Evolutionary conservation across 495 filamentous ascomycete species (phyloP), one percentile per base, ranked within the genome.

Genomic region (Xylaria venustula): DNA sequence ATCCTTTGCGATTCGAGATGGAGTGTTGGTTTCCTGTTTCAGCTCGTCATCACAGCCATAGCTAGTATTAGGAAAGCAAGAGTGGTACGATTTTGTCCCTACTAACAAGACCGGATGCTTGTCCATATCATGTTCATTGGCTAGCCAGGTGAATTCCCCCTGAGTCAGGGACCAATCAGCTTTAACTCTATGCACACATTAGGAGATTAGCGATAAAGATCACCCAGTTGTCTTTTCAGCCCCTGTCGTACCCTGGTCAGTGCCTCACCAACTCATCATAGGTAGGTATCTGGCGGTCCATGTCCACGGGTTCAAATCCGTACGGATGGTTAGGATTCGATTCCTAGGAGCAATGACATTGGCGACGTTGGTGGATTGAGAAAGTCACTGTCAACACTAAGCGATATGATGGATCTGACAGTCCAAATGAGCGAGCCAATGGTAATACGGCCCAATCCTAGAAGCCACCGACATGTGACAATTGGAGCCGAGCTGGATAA

Each of bases 151-250:
- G 37, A 23, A 44, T 19, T 45, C 22, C 17, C 25, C 44, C 55
- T 41, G 34, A 11, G 9, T 23, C 32, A 12, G 30, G 2, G 20
- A 15, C 55, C 55, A 58, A 58, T 58, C 55, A 58, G 30, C 44
- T 7, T 9, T 15, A 7, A 49, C 32, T 7, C 8, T 12, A 49
- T 9, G 34, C 42, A 58, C 55, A 49, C 23, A 40, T 48, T 58
- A 36, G 45, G 45, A 40, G 26, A 57, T 56, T 56, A 23, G 41
- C 41, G 53, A 56, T 48, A 34, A 17, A 36, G 44, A 57, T 48
- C 42, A 15, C 19, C 28, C 32, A 45, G 23, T 30, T 41, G 34
- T 20, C 34, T 19, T 53, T 19, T 25, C 1, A n/a, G 2, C 32
- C 22, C 50, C n/a, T 53, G 50, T 51, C 48, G 3, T 5, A 36